These are phyloP conservation scores for Lasiodiplodia citricola DNA, from an alignment of 2,329 filamentous ascomycete genomes.

Conservation along the genomic window DNA sequence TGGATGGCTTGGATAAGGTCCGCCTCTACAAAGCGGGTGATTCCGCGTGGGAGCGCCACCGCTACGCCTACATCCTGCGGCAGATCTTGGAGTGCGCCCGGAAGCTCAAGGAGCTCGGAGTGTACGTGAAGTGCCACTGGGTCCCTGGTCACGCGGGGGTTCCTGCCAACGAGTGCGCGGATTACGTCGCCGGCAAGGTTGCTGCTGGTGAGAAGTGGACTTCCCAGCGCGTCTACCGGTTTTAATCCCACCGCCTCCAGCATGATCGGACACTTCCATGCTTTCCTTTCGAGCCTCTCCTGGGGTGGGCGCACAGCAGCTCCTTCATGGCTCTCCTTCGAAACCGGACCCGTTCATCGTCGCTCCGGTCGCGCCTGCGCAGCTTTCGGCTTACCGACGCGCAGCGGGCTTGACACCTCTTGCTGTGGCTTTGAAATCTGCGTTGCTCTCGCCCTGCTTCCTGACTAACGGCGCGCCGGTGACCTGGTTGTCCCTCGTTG, in stretches of 20 bases:
- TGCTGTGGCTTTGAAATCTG: background rate
- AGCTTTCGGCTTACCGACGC: background rate
- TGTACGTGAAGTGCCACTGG: slow-evolving; percentile 1
- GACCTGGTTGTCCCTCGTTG: background rate
- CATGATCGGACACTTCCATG: background rate
- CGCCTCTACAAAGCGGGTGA: background rate
- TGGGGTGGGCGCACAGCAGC: background rate
- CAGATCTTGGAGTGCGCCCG: background rate
- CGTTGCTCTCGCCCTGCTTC: background rate
- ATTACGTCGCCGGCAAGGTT: background rate
- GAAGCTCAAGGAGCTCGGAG: background rate
- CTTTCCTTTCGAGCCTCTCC: background rate
- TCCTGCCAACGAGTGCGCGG: background rate
- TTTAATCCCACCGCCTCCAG: background rate
- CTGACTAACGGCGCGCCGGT: background rate
- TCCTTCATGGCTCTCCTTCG: background rate
- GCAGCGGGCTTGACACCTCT: background rate
- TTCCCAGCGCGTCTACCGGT: background rate
- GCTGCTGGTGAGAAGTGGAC: background rate
- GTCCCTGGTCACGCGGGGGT: background rate
- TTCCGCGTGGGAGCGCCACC: background rate
- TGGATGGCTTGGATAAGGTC: background rate
- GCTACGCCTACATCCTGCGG: background rate
- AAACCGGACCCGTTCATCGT: background rate
- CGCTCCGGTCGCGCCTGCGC: background rate